Evolutionary conservation across 1,284 basidiomycete species (phyloP), one percentile per base, ranked within the genome.

Genomic region (Entoloma clypeatum): DNA sequence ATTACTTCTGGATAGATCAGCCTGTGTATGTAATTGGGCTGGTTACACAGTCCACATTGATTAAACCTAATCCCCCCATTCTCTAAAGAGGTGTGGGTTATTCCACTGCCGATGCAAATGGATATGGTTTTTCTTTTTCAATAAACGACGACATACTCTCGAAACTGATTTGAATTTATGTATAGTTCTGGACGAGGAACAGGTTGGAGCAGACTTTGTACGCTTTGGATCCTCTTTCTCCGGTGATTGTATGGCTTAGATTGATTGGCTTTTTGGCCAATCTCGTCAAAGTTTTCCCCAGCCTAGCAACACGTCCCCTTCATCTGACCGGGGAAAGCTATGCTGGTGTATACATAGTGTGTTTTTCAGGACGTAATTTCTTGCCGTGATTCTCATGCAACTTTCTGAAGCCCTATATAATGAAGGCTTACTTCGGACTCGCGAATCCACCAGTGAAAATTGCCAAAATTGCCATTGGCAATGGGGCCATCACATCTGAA

Each of bases 1-100:
- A 87, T 60, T 77, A 73, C 48, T 67, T 86, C 38, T 86, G 80
- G 79, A 64, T 86, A 32, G 85, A 86, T 54, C 81, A 86, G 47
- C 85, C 83, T 42, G 82, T 83, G 77, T 79, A 59, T 23, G 72
- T 62, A n/a, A n/a, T n/a, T n/a, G n/a, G n/a, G n/a, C n/a, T n/a
- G n/a, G n/a, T n/a, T n/a, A n/a, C n/a, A n/a, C n/a, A n/a, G n/a
- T 18, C 13, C 32, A 26, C 28, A 25, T 21, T 49, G 32, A n/a
- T 13, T 18, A 2, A 21, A 9, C 5, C 16, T 22, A 21, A 25
- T 5, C 16, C 40, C 10, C 16, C 32, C 22, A 40, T 41, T 42
- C 9, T 26, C 37, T 28, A 14, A 4, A 77, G 72, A 48, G 84
- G 83, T 13, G 65, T 67, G 7, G 84, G 85, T 1, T 86, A 68